Base-by-base conservation (phyloP, 2,329 filamentous ascomycete genomes). In the Plenodomus biglobosus region DNA sequence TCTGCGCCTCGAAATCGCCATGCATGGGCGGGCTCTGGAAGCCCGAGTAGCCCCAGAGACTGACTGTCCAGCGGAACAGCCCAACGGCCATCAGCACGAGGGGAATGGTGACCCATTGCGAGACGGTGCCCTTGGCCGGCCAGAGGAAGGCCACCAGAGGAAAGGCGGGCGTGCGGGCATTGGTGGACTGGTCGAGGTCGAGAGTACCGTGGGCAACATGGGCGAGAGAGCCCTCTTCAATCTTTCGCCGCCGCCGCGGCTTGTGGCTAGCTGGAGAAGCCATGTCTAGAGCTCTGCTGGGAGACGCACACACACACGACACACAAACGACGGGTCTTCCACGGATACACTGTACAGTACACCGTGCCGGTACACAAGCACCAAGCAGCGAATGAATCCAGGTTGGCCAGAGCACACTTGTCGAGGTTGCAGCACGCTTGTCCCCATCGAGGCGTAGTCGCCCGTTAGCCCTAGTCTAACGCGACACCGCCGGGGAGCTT, bases 1-100 rank as follows among this genome's bases (percentile, higher is more conserved):
- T 80, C 72, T 99, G 94, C 3, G 95, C 94, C 76, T 99, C 94
- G 74, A 96, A 99, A 73, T 99, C 94, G 58, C 94, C 94, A 67
- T 92, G 88, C 85, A 96, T 91, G 5, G 94, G 94, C 30, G 92
- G 92, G 51, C 83, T 84, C 50, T 86, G 78, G 65, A 86, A 88
- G 46, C 92, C 94, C 62, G 94, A 99, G 72, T 97, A 96, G 48
- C 90, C 90, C 90, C 94, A 97, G 37, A 97, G 78, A 21, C 91
- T 88, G 40, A 90, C 88, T 24, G 89, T 87, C 94, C 94, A 97
- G 62, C 94, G 81, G 69, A 97, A 96, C 39, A 99, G 80, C 17
- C 91, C 92, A n/a, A 84, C 90, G 1, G 81, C 83, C 87, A 97
- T 96, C 44, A 99, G 77, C 3, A 96, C 86, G 61, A 95, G 76